Percentiles rank a stretch among this genome's conserved stretches.
Evolutionary conservation across 2,329 filamentous ascomycete genomes (phyloP).

Genomic region (Phoma sp.): DNA sequence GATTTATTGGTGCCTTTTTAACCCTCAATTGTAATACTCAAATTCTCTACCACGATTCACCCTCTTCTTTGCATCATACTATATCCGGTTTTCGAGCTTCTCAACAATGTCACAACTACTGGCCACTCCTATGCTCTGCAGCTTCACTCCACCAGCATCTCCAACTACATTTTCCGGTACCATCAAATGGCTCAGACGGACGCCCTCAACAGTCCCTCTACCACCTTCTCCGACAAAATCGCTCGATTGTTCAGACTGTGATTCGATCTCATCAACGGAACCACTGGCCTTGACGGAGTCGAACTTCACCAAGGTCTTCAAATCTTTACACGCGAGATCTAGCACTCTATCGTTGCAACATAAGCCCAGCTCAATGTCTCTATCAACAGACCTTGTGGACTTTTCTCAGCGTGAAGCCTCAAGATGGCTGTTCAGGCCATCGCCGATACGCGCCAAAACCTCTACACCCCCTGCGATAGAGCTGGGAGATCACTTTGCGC

Average conservation of each 20-base stretch:
- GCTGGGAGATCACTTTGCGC: conserved; percentile 1
- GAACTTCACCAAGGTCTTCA: neutral
- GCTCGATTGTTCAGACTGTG: neutral
- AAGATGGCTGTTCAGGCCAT: conserved; percentile 1
- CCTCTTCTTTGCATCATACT: neutral
- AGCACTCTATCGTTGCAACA: neutral
- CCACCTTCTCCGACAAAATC: conserved; percentile 1
- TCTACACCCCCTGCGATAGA: neutral
- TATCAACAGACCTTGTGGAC: neutral
- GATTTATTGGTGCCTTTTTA: neutral
- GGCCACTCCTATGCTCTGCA: neutral
- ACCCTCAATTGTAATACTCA: neutral
- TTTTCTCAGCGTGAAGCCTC: neutral
- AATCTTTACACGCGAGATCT: neutral
- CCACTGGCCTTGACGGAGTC: neutral
- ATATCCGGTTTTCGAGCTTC: neutral
- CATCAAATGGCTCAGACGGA: conserved; percentile 5
- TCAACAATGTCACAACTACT: conserved; percentile 1
- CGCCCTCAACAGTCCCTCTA: neutral
- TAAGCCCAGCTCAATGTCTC: neutral
- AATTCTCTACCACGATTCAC: neutral
- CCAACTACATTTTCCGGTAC: neutral
- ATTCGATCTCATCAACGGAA: neutral
- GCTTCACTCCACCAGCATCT: neutral
- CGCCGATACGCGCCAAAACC: neutral